Evolutionary conservation across 306 rosid genomes (phyloP), one percentile per base, ranked within the genome.

Genomic region (Elaeagnus macrophylla): DNA sequence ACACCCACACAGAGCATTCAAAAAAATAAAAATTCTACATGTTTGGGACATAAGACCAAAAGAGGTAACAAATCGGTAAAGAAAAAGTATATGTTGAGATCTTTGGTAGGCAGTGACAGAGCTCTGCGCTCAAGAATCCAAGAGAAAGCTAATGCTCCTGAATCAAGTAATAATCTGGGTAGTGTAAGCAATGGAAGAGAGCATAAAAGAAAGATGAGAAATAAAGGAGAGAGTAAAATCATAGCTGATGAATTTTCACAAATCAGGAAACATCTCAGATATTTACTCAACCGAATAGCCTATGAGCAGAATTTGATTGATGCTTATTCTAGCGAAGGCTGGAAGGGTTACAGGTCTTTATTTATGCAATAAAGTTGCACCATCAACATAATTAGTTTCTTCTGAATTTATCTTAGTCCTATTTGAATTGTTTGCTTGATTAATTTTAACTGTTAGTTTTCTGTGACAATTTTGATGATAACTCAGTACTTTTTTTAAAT

Each of bases 241-340:
- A 59, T 67, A 39, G 65, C 51, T 59, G 94, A 93, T 79, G 89
- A 84, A 38, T 87, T 48, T 71, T 80, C 85, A 44, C 78, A 66
- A 76, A 84, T 82, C 61, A 87, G 75, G 73, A 60, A 71, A 55
- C 85, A 65, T 57, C 69, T 93, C 58, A 87, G 81, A 82, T 93
- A 93, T 77, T 84, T 84, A 7, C 62, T 93, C 72, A 75, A 77
- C 53, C 77, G 96, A 67, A 78, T 87, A 49, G 57, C 65, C 65
- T 93, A 93, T 40, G 96, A 93, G 64, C 88, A 79, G 60, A 84
- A 51, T 77, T 71, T 93, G 64, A 93, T 93, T 50, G 89, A 87
- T 64, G 99, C 99, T 61, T 93, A 93, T 74, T 87, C 99, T 66
- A 67, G 80, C 36, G 99, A 93, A 75, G 99, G 99, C 59, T 93